These are phyloP conservation scores for Cyclotella sp. DNA, from an alignment of 108 stramenopile species.

Conservation along the genomic window DNA sequence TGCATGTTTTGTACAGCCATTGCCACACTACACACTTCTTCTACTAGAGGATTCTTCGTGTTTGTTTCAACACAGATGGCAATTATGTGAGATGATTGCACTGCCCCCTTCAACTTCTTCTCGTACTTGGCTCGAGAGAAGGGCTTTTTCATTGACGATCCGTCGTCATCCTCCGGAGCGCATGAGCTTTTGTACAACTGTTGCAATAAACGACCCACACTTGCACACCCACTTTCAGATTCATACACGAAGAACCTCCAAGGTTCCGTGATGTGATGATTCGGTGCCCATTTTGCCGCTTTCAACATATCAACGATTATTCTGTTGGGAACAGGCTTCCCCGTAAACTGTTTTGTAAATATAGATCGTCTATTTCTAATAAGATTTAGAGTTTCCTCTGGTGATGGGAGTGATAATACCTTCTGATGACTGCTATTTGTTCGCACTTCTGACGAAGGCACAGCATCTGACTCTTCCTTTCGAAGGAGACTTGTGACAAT, in stretches of 20 bases:
- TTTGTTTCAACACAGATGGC: no score
- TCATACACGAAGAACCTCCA: no score
- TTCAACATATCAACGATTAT: constrained; percentile 53
- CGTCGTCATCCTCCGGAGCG: neutral
- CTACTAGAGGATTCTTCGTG: no score
- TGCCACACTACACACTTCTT: no score
- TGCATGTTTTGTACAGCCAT: no score
- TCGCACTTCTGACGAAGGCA: no score
- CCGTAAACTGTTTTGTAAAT: constrained; percentile 53
- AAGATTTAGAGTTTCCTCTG: constrained; percentile 24
- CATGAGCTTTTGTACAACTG: constrained; percentile 31
- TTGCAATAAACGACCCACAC: constrained; percentile 33
- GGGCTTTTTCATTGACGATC: neutral
- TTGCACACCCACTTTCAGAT: constrained; percentile 18
- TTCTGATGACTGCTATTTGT: no score
- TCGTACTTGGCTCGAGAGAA: no score
- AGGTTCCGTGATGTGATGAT: no score
- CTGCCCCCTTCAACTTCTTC: no score
- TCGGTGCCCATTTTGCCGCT: constrained; percentile 42
- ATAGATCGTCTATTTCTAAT: constrained; percentile 45
- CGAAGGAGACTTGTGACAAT: neutral
- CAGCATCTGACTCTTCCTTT: no score
- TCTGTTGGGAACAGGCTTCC: constrained; percentile 15
- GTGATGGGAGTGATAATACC: constrained; percentile 6
- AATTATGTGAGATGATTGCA: no score